Evolutionary conservation across 225 moss, liverwort and hornwort species (phyloP), one percentile per base, ranked within the genome.

Genomic region (Marchantia paleacea): DNA sequence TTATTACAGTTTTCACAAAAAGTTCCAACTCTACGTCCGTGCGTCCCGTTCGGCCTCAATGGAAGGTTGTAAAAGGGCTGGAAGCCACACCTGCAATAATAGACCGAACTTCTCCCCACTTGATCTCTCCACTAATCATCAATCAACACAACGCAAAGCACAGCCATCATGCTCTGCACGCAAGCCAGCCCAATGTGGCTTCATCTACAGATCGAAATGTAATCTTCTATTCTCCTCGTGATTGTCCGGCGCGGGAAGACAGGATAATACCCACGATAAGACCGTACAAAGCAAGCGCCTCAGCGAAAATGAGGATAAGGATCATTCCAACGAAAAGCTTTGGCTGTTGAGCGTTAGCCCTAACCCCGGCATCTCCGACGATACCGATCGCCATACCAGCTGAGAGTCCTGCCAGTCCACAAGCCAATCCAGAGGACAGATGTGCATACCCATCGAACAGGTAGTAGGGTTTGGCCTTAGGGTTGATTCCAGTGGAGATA

Each of bases 301-400:
- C 92, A 0, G 94, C 92, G 60, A 94, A 94, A 87, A 94, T 94
- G 28, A 94, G 85, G 51, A 94, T 94, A 57, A 94, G 31, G 30
- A 94, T 94, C 94, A 94, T 94, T 64, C 94, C 91, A 13, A 94
- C 94, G 60, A 90, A 94, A 67, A 94, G 92, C 92, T 92, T 94
- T 0, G 94, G 94, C 80, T 92, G 94, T 47, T 94, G 94, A 0
- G 94, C 92, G 39, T 94, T 94, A 0, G 90, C 91, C 47, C 88
- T 84, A 26, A 94, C 90, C 55, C 93, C 94, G 0, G 90, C 94
- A 73, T 94, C 92, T 0, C 92, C 94, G 0, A 94, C 92, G 49
- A 94, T 92, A 30, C 94, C 94, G 49, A 94, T 94, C 53, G 94
- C 92, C 94, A 94, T 94, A 65, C 94, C 94, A 26, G 94, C 94